phyloP scores from a whole-genome alignment of 2,329 filamentous ascomycete genomes.

The Amauroascus verrucosus region DNA sequence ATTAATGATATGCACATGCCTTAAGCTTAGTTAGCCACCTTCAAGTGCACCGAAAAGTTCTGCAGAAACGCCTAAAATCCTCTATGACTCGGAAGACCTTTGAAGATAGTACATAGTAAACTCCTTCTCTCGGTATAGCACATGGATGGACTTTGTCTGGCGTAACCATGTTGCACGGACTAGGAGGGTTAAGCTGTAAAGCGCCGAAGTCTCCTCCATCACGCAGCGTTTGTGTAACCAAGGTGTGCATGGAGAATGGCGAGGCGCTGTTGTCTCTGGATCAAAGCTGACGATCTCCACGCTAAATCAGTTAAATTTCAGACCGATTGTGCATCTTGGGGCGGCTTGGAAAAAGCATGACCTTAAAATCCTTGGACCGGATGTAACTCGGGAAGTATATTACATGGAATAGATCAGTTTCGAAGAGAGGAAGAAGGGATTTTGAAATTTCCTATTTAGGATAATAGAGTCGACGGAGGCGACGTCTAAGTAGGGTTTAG shows the following conservation, averaged over 20 bases:
- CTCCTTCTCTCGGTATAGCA: background rate
- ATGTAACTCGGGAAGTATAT: too few species aligned
- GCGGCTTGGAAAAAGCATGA: background rate
- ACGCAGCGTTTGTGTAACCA: slow-evolving; percentile 1
- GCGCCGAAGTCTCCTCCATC: background rate
- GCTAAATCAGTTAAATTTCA: background rate
- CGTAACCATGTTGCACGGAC: slow-evolving; percentile 7
- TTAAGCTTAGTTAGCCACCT: too few species aligned
- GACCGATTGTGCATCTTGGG: background rate
- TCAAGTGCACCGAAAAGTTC: background rate
- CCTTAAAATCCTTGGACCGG: background rate
- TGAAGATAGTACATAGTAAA: background rate
- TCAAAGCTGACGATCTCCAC: background rate
- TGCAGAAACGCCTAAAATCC: background rate
- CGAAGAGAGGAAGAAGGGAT: too few species aligned
- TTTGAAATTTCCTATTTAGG: too few species aligned
- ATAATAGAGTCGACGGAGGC: too few species aligned
- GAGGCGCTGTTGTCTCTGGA: background rate
- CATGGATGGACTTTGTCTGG: slow-evolving; percentile 1
- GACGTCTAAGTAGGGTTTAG: too few species aligned
- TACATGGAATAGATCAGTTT: too few species aligned
- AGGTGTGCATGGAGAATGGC: background rate
- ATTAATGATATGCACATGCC: too few species aligned
- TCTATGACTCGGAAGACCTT: background rate
- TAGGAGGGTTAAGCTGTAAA: background rate